Evolutionary conservation across 2,329 filamentous ascomycete genomes (phyloP).

Genomic region (Fusarium sp.): DNA sequence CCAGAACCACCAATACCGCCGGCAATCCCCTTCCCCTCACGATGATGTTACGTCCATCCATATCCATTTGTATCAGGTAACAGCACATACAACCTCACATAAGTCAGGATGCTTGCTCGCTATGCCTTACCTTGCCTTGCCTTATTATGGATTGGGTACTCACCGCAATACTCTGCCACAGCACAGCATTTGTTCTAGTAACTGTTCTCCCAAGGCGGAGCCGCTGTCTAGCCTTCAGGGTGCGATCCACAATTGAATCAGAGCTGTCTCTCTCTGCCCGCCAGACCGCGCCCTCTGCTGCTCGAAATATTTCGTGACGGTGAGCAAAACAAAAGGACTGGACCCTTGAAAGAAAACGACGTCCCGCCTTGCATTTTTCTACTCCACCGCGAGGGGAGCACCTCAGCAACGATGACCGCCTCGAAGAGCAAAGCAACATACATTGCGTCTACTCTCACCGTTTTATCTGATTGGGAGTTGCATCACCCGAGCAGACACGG

Average conservation of each 20-base stretch:
- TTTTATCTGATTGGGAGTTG: slow-evolving; percentile 26
- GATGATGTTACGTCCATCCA: slow-evolving; percentile 9
- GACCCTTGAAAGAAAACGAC: slow-evolving; percentile 7
- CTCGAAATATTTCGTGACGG: slow-evolving; percentile 4
- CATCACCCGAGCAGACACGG: slow-evolving; percentile 38
- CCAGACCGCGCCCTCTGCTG: slow-evolving; percentile 31
- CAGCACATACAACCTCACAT: slow-evolving; percentile 26
- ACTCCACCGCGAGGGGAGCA: slow-evolving; percentile 1
- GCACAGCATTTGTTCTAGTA: neutral
- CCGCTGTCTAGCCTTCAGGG: slow-evolving; percentile 8
- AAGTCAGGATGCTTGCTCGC: neutral
- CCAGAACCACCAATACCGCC: slow-evolving; percentile 22
- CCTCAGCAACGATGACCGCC: slow-evolving; percentile 2
- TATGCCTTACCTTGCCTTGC: neutral
- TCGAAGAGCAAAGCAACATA: slow-evolving; percentile 16
- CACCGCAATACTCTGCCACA: slow-evolving; percentile 33
- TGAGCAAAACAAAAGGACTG: slow-evolving; percentile 13
- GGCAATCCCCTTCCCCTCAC: slow-evolving; percentile 23
- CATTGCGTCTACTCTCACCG: neutral
- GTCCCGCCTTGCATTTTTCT: slow-evolving; percentile 1
- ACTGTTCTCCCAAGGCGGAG: slow-evolving; percentile 14
- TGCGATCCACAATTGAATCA: slow-evolving; percentile 21
- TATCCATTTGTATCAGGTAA: slow-evolving; percentile 30
- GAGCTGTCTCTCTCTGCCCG: slow-evolving; percentile 16
- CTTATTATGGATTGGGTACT: slow-evolving; percentile 24